Base-by-base conservation (phyloP, 805 yeast species). In the Wickerhamomyces xylosicus region DNA sequence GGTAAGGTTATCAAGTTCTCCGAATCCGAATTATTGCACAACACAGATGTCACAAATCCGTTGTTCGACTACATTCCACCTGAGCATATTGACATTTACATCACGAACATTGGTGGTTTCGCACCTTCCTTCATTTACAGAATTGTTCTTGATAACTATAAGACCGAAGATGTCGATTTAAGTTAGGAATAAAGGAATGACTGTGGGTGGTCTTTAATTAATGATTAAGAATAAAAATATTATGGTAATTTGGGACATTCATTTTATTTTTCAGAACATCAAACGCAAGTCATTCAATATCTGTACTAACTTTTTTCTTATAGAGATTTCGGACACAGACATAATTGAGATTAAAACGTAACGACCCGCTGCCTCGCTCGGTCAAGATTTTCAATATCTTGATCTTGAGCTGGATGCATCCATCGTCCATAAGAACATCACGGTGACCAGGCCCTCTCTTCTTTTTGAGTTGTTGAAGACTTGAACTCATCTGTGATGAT, bases 121-220 rank as follows among this genome's bases (percentile, higher is more conserved):
- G 85, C 97, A 19, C 97, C 98, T 35, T 85, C 90, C 51, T 92
- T 92, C 63, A 83, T 92, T 39, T 92, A 92, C 62, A 79, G 98
- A 62, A 83, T 92, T 40, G 95, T 92, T 17, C 74, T 89, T 65
- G 98, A 92, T 61, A 86, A 90, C 62, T 92, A 92, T 61, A 82
- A 83, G 59, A 75, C 79, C 38, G 87, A 81, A 52, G 97, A 92
- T 64, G 85, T 74, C 42, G 69, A 69, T 50, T 63, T 80, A 45
- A 77, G 68, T 41, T 67, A 59, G 41, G 25, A 10, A 21, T n/a
- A n/a, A n/a, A n/a, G n/a, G n/a, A n/a, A n/a, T n/a, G n/a, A 21
- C 25, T 21, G 10, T 21, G 25, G 25, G 25, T 10, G 9, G 25
- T 6, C 25, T 19, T 17, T 34, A 18, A 1, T 19, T 20, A 17